Evolutionary conservation across 208 protist species (phyloP), one percentile per base, ranked within the genome.

Genomic region (Leishmania braziliensis): DNA sequence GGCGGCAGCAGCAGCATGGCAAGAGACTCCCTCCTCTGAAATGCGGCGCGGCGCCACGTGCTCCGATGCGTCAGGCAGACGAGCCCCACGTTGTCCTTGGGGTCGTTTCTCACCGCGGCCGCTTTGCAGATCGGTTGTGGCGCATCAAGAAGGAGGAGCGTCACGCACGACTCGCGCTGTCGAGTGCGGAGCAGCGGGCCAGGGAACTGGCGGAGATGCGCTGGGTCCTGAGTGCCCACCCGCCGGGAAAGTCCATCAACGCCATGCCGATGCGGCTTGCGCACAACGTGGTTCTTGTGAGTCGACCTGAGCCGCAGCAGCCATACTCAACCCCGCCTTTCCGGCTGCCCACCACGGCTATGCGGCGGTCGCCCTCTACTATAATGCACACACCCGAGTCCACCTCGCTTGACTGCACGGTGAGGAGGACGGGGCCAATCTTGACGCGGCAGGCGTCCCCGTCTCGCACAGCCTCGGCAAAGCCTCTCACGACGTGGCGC

Each of bases 121-220:
- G 53, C 74, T 46, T 8, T 36, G 65, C 6, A 33, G n/a, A 33
- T 5, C 43, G 29, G 9, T 29, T 81, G 60, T 9, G 18, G 51
- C 73, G 39, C 53, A 36, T 77, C 4, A 71, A 39, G 0, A 56
- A 50, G 12, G 81, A 66, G 71, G 81, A 85, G 71, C 5, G n/a
- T 33, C 14, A 39, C 16, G 48, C 71, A 0, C 81, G 81, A 36
- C 26, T 39, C 1, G 60, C 63, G 0, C 54, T 85, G 26, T 23
- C 8, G 0, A 33, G 70, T 8, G 75, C 70, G 3, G 81, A 85
- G 69, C 26, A 48, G 39, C 69, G 63, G 20, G 76, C 81, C 14
- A 53, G 81, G 8, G 51, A 78, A 6, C 18, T 81, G 81, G 26
- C 53, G 51, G 66, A 68, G 71, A 36, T 85, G 77, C 77, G 81